Evolutionary conservation across 192 early-diverging fungal genomes (phyloP).

Genomic region (Diversispora epigaea): DNA sequence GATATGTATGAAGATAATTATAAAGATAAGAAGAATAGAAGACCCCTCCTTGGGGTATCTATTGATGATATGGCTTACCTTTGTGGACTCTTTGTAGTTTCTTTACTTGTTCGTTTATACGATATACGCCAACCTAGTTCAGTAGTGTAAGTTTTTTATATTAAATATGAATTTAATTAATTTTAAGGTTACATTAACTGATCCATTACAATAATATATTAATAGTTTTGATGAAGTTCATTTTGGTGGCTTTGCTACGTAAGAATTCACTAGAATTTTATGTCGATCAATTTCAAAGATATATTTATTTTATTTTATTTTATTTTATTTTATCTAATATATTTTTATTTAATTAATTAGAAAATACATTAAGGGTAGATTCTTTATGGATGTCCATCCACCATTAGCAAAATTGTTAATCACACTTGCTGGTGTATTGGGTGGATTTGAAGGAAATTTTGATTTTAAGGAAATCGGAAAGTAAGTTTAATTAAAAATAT

Average conservation of each 20-base stretch:
- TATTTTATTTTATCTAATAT: constrained; percentile 34
- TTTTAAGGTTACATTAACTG: neutral
- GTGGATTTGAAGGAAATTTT: constrained; percentile 90
- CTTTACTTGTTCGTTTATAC: constrained; percentile 45
- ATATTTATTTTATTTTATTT: constrained; percentile 31
- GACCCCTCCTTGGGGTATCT: neutral
- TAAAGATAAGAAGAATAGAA: neutral
- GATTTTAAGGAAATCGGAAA: constrained; percentile 91
- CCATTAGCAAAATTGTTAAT: constrained; percentile 92
- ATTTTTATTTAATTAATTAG: constrained; percentile 30
- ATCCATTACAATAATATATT: neutral
- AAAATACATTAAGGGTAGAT: constrained; percentile 80
- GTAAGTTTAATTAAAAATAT: constrained; percentile 37
- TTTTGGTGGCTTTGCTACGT: constrained; percentile 92
- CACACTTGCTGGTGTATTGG: constrained; percentile 70
- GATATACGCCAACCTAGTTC: constrained; percentile 44
- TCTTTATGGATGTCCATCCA: constrained; percentile 96
- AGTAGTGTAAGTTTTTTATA: constrained; percentile 47
- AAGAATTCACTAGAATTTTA: neutral
- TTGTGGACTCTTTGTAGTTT: constrained; percentile 35
- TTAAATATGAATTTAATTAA: neutral
- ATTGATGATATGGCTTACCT: constrained; percentile 35
- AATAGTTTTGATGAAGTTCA: constrained; percentile 96
- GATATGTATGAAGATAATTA: neutral
- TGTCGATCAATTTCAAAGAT: neutral